A percentile compares a stretch with the other conserved stretches of the same genome.
These are phyloP conservation scores for Cordyceps tenuipes DNA, from an alignment of 2,329 filamentous ascomycete genomes.

Conservation along the genomic window DNA sequence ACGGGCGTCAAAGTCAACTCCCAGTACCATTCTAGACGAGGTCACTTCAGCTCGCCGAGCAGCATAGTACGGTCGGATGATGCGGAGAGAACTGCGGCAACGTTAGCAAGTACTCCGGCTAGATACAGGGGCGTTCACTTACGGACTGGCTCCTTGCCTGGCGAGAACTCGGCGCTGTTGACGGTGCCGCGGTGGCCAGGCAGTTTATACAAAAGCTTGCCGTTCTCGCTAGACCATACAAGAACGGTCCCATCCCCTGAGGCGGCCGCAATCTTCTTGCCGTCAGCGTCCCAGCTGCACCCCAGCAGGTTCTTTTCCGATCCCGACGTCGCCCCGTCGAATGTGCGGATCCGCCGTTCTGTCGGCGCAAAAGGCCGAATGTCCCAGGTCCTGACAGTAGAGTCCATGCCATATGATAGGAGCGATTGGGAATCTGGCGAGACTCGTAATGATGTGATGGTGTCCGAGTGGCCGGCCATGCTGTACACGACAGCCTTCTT, in stretches of 20 bases:
- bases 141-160: constrained; percentile 78
- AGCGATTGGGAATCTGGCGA: constrained; percentile 88
- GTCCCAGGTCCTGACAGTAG: constrained; percentile 91
- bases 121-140: constrained; percentile 35
- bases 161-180: constrained; percentile 88
- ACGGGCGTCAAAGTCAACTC: neutral
- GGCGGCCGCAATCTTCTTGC: constrained; percentile 80
- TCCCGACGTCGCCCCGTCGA: constrained; percentile 82
- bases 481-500: constrained; percentile 85
- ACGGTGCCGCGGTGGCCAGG: constrained; percentile 93
- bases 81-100: constrained; percentile 65
- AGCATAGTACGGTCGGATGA: constrained; percentile 84
- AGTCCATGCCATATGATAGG: constrained; percentile 88
- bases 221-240: constrained; percentile 82
- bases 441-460: constrained; percentile 80
- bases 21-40: neutral
- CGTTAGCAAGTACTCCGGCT: constrained; percentile 24
- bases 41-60: constrained; percentile 65
- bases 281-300: constrained; percentile 81
- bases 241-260: constrained; percentile 86
- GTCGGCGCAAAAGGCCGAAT: constrained; percentile 88
- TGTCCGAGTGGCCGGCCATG: constrained; percentile 84
- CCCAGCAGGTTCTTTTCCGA: constrained; percentile 86
- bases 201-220: constrained; percentile 87
- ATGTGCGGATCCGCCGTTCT: constrained; percentile 76